A percentile compares a stretch with the other conserved stretches of the same genome.
These are phyloP conservation scores for Mortierella claussenii DNA, from an alignment of 192 early-diverging fungal genomes.

Conservation along the genomic window DNA sequence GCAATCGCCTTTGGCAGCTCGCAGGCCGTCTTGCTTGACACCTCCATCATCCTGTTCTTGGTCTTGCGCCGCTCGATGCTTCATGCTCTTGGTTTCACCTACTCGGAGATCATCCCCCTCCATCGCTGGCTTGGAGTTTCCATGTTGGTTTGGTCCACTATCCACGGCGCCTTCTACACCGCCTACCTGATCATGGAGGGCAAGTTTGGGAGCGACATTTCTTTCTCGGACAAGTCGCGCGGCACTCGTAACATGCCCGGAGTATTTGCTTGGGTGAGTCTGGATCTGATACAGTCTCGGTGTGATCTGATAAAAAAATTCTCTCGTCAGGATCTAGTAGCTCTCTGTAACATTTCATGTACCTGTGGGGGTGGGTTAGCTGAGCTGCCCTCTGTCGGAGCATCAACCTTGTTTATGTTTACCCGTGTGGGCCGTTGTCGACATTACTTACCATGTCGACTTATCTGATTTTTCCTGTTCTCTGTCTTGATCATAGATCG, in stretches of 20 bases:
- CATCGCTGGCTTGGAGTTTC: constrained; percentile 47
- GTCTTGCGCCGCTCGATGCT: constrained; percentile 44
- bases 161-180: constrained; percentile 25
- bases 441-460: too few relatives aligned
- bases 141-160: constrained; percentile 32
- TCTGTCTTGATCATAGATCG: constrained; percentile 20
- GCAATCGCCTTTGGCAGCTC: constrained; percentile 32
- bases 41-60: constrained; percentile 47
- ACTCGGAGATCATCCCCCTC: constrained; percentile 34
- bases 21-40: constrained; percentile 40
- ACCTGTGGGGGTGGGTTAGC: too few relatives aligned
- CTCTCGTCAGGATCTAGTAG: too few relatives aligned
- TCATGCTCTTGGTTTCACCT: constrained; percentile 41
- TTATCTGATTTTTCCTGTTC: neutral
- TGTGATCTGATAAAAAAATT: too few relatives aligned
- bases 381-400: too few relatives aligned
- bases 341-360: too few relatives aligned
- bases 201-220: constrained; percentile 17
- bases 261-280: constrained; percentile 48
- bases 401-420: too few relatives aligned
- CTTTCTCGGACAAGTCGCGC: constrained; percentile 35
- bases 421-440: too few relatives aligned
- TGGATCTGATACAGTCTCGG: too few relatives aligned
- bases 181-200: constrained; percentile 20
- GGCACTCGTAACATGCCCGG: constrained; percentile 51